These are phyloP conservation scores for Penicillium sp. DNA, from an alignment of 2,329 filamentous ascomycete species.

Conservation along the genomic window DNA sequence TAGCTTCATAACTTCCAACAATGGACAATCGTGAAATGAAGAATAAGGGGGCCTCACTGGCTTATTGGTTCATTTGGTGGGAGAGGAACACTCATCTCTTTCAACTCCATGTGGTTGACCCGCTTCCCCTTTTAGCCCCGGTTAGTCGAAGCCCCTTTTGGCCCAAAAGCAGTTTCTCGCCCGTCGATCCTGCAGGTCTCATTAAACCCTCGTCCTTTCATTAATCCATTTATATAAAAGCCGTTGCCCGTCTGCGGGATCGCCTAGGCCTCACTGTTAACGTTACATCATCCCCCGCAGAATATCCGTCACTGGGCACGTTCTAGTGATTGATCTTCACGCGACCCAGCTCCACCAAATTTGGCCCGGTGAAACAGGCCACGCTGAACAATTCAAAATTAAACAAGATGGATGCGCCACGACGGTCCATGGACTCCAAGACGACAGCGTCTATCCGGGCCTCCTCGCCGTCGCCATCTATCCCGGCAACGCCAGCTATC, in stretches of 20 bases:
- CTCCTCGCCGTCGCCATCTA: slow-evolving; percentile 40
- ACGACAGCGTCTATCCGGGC: slow-evolving; percentile 28
- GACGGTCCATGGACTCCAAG: slow-evolving; percentile 14
- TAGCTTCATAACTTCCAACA: background rate
- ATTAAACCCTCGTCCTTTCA: slow-evolving; percentile 23
- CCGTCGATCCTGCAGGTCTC: slow-evolving; percentile 23
- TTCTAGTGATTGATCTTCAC: slow-evolving; percentile 3
- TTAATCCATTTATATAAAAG: slow-evolving; percentile 6
- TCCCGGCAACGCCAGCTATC: slow-evolving; percentile 43
- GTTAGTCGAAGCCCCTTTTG: slow-evolving; percentile 22
- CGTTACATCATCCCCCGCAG: background rate
- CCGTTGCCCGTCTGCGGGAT: slow-evolving; percentile 1
- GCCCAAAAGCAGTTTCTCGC: slow-evolving; percentile 22
- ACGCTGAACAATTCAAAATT: slow-evolving; percentile 9
- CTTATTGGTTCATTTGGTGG: too few species aligned
- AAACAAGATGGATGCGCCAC: slow-evolving; percentile 29
- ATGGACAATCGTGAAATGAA: background rate
- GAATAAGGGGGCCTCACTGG: background rate
- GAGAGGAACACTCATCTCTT: slow-evolving; percentile 2
- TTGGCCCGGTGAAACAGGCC: slow-evolving; percentile 3
- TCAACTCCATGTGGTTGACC: slow-evolving; percentile 10
- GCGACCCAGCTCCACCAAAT: background rate
- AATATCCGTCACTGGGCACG: background rate
- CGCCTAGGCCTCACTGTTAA: background rate
- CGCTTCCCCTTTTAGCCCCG: slow-evolving; percentile 17